phyloP scores from a whole-genome alignment of 495 filamentous ascomycete species.

The Aspergillus taichungensis region DNA sequence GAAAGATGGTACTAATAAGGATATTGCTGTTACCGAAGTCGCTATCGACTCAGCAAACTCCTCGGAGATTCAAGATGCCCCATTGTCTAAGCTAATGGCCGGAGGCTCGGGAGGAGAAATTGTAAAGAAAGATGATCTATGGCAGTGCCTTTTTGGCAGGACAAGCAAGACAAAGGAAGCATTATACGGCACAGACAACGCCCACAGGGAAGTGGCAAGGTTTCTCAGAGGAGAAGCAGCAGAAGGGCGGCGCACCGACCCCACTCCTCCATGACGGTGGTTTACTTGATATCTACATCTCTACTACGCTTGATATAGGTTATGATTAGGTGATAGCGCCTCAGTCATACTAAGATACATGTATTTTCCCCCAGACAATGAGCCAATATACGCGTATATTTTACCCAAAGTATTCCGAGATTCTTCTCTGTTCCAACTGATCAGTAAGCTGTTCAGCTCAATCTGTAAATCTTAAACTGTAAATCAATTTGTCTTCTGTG shows the following conservation, averaged over 20 bases:
- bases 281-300: neutral
- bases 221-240: constrained; percentile 42
- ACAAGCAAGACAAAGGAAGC: constrained; percentile 12
- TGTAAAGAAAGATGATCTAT: constrained; percentile 72
- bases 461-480: too few relatives aligned
- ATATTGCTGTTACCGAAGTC: constrained; percentile 40
- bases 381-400: too few relatives aligned
- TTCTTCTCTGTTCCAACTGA: too few relatives aligned
- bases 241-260: constrained; percentile 24
- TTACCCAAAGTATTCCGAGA: too few relatives aligned
- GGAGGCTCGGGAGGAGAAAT: constrained; percentile 71
- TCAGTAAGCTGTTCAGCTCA: too few relatives aligned
- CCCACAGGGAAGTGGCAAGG: constrained; percentile 32
- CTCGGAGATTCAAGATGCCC: constrained; percentile 64
- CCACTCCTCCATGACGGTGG: neutral
- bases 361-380: too few relatives aligned
- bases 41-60: constrained; percentile 75
- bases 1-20: constrained; percentile 15
- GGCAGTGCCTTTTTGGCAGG: constrained; percentile 77
- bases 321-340: too few relatives aligned
- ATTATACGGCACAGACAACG: constrained; percentile 9
- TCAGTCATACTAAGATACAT: too few relatives aligned
- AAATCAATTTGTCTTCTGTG: too few relatives aligned
- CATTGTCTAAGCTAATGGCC: constrained; percentile 56
- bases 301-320: too few relatives aligned